phyloP scores from a whole-genome alignment of 495 filamentous ascomycete genomes.

The Aspergillus nidulans region DNA sequence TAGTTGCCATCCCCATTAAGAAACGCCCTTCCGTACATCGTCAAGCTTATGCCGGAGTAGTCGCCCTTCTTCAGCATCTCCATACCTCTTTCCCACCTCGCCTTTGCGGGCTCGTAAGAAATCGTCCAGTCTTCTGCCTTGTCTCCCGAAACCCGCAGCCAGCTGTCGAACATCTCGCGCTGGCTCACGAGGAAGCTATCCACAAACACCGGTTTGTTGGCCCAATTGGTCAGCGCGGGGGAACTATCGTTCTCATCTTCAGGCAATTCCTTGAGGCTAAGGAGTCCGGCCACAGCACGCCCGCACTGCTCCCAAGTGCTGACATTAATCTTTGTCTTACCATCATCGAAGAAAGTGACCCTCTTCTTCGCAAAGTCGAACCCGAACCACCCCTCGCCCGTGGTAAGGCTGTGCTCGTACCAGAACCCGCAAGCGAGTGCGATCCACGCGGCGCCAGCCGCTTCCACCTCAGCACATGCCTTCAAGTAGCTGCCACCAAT shows the following conservation, averaged over 20 bases:
- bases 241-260: slow-evolving; percentile 35
- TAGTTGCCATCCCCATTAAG: slow-evolving; percentile 41
- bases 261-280: slow-evolving; percentile 39
- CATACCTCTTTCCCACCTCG: slow-evolving; percentile 35
- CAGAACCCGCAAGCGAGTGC: slow-evolving; percentile 26
- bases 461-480: not conserved
- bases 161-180: slow-evolving; percentile 47
- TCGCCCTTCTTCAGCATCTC: slow-evolving; percentile 40
- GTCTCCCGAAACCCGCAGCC: slow-evolving; percentile 50
- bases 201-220: slow-evolving; percentile 41
- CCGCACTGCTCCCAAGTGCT: slow-evolving; percentile 46
- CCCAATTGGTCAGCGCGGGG: slow-evolving; percentile 26
- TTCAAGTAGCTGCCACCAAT: not conserved
- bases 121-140: slow-evolving; percentile 55
- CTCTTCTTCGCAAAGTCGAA: slow-evolving; percentile 39
- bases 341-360: slow-evolving; percentile 47
- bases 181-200: slow-evolving; percentile 47
- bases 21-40: slow-evolving; percentile 52
- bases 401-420: slow-evolving; percentile 48
- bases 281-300: slow-evolving; percentile 37
- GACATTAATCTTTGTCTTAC: slow-evolving; percentile 33
- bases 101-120: slow-evolving; percentile 22
- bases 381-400: slow-evolving; percentile 29
- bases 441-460: not conserved
- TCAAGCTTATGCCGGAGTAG: slow-evolving; percentile 16